These are phyloP conservation scores for Diplotaxis tenuifolia DNA, from an alignment of 345 rosid species.

Conservation along the genomic window DNA sequence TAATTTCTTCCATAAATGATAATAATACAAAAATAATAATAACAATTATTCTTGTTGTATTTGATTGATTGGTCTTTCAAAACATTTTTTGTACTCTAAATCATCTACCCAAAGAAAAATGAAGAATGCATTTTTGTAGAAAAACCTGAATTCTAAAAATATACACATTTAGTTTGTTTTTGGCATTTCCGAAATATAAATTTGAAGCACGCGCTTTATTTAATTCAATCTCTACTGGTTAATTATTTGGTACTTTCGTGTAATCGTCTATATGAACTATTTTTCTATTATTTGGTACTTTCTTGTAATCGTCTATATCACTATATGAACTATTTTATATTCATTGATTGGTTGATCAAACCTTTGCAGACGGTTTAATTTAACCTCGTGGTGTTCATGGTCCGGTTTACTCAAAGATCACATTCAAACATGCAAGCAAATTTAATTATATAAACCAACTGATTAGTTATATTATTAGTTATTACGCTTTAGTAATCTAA, in stretches of 20 bases:
- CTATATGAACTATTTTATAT: not conserved
- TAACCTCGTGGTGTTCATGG: not conserved
- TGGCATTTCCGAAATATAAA: not conserved
- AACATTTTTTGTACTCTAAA: not conserved
- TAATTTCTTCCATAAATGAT: not conserved
- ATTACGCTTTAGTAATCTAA: not conserved
- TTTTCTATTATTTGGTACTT: not conserved
- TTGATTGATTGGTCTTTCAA: not conserved
- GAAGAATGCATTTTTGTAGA: not conserved
- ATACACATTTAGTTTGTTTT: not conserved
- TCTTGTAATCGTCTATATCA: not conserved
- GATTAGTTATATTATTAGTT: not conserved
- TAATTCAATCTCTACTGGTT: not conserved
- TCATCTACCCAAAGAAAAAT: not conserved
- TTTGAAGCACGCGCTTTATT: not conserved
- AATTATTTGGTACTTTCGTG: not conserved
- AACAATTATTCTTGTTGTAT: too few relatives aligned
- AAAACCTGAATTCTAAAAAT: not conserved
- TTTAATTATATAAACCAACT: not conserved
- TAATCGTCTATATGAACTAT: not conserved
- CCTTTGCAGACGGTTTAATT: not conserved
- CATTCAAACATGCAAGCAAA: not conserved
- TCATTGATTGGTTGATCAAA: not conserved
- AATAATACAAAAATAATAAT: not conserved
- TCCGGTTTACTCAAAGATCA: slow-evolving; percentile 4